Conservation (phyloP, 495 filamentous ascomycete genomes). For the Pseudevernia furfuracea region DNA sequence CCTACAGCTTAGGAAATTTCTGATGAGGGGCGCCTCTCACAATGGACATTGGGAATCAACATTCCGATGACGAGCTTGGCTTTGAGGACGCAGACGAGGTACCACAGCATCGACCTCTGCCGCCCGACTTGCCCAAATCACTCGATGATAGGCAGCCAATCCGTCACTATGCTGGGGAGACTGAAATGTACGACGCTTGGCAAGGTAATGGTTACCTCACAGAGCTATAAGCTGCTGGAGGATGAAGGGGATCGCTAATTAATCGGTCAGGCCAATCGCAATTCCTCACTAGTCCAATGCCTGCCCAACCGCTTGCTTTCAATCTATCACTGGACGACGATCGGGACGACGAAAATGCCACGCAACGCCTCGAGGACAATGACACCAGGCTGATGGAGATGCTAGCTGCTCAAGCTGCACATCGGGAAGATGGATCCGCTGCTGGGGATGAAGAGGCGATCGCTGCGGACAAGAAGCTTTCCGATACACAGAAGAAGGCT, state of each 20-base stretch:
- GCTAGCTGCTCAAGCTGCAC: conserved; percentile 85
- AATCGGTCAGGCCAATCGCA: conserved; percentile 72
- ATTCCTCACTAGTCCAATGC: conserved; percentile 77
- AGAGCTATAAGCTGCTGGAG: neutral
- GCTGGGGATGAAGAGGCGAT: conserved; percentile 74
- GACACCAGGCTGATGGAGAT: conserved; percentile 89
- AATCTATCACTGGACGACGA: conserved; percentile 72
- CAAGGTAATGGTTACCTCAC: conserved; percentile 57
- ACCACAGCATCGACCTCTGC: conserved; percentile 48
- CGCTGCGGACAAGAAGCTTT: conserved; percentile 61
- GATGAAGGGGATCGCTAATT: neutral
- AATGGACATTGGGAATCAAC: conserved; percentile 22
- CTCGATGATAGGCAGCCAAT: conserved; percentile 77
- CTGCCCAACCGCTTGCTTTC: conserved; percentile 75
- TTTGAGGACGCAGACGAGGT: conserved; percentile 23
- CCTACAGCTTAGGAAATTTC: neutral
- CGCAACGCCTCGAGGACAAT: conserved; percentile 63
- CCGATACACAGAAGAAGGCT: conserved; percentile 68
- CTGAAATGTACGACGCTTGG: conserved; percentile 98
- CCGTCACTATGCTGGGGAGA: conserved; percentile 55
- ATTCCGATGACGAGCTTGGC: conserved; percentile 12
- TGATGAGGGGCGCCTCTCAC: conserved; percentile 2
- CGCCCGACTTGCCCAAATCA: conserved; percentile 80
- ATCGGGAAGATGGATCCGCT: conserved; percentile 60
- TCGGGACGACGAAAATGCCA: conserved; percentile 52